Evolutionary conservation across 495 filamentous ascomycete genomes (phyloP).

Genomic region (Penicillium desertorum): DNA sequence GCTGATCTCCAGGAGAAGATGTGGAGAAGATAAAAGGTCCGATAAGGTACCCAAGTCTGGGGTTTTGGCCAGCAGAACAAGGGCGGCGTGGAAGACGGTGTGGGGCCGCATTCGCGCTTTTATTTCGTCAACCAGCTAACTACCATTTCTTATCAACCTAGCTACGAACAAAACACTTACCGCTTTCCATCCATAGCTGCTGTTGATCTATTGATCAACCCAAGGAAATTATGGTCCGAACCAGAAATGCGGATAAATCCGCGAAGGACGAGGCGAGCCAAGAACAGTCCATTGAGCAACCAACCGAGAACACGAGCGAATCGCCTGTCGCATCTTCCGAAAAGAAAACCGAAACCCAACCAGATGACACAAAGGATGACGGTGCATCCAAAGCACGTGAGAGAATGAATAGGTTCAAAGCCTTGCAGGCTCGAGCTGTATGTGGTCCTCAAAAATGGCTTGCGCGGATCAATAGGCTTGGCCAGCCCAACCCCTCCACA

Average conservation of each 20-base stretch:
- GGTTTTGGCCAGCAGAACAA: conserved; percentile 23
- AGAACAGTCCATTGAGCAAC: conserved; percentile 13
- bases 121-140: conserved; percentile 8
- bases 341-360: conserved; percentile 8
- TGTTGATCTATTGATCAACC: background rate
- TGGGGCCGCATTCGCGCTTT: conserved; percentile 21
- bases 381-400: conserved; percentile 35
- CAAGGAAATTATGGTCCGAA: conserved; percentile 17
- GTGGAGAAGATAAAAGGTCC: conserved; percentile 25
- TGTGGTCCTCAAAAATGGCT: conserved; percentile 18
- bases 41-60: conserved; percentile 18
- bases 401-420: conserved; percentile 63
- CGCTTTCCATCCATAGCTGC: background rate
- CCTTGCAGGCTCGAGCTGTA: conserved; percentile 76
- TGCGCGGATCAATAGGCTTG: background rate
- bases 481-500: background rate
- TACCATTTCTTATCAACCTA: background rate
- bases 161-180: background rate
- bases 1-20: conserved; percentile 14
- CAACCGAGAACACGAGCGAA: conserved; percentile 8
- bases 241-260: conserved; percentile 16
- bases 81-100: conserved; percentile 25
- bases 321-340: conserved; percentile 13
- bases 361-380: conserved; percentile 27
- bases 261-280: conserved; percentile 14